Base-by-base conservation (phyloP, 768 basidiomycete species). In the Panellus pusillus region DNA sequence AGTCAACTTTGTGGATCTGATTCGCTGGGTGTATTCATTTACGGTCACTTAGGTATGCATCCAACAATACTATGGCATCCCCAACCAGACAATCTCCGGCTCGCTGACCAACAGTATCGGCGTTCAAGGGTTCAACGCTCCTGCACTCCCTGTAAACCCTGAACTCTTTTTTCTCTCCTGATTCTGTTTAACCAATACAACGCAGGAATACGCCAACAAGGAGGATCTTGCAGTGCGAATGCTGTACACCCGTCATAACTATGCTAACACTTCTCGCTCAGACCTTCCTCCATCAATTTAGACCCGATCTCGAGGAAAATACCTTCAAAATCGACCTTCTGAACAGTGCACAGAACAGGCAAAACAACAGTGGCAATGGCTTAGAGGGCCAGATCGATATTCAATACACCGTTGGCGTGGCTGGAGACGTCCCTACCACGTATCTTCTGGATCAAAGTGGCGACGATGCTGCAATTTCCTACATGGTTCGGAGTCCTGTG, bases 371-470 rank as follows among this genome's bases (percentile, higher is more conserved):
- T 20, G 50, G 50, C 24, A 24, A 24, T 51, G 43, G 50, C 35
- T 38, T 51, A 9, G 50, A 52, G 27, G 50, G 50, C 9, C 43
- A 52, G 29, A 44, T 52, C n/a, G 50, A 52, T 9, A 52, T 52
- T 38, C 50, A 52, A 52, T 52, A 52, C 43, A 52, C 50, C 27
- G 50, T 52, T 28, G 50, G 50, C 36, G 36, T 52, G 36, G 50
- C 50, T 19, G 50, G 50, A 29, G 19, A 44, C 18, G 43, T 52
- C 18, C 51, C 52, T 46, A 46, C 44, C 29, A 52, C 44, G 39
- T 52, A 52, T 32, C 18, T 52, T 36, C 32, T 52, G 44, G 52
- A 52, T 35, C 2, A 18, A 37, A 1, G 37, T 17, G 35, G 24
- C 20, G 32, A 8, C 7, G 52, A 52, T 24, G 39, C 52, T 32